Evolutionary conservation across 371 early-diverging fungal genomes (phyloP).

Genomic region (Mortierella sp.): DNA sequence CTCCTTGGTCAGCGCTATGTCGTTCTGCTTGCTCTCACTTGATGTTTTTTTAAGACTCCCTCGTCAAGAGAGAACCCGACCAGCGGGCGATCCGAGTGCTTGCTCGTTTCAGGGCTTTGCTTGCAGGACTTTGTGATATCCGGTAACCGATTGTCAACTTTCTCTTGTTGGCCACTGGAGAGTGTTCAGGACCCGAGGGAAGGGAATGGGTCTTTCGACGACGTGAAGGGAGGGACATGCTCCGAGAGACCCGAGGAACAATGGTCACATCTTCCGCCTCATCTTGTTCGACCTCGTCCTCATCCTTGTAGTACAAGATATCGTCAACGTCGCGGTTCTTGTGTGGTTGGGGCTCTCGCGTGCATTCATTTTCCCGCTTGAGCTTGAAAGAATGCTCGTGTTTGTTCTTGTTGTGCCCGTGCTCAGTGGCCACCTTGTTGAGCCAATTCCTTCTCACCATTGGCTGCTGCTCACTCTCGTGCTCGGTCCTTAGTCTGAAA

Average conservation of each 20-base stretch:
- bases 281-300: not conserved
- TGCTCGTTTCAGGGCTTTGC: conserved; percentile 45
- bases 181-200: not conserved
- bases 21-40: too few relatives aligned
- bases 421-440: too few relatives aligned
- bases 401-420: too few relatives aligned
- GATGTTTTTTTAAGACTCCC: conserved; percentile 21
- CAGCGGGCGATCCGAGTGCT: conserved; percentile 38
- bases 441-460: too few relatives aligned
- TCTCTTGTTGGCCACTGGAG: conserved; percentile 16
- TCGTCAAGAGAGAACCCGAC: conserved; percentile 30
- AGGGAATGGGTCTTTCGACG: not conserved
- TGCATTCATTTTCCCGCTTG: too few relatives aligned
- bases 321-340: not conserved
- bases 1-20: too few relatives aligned
- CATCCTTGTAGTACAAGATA: not conserved
- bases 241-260: conserved; percentile 3
- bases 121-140: conserved; percentile 35
- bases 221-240: conserved; percentile 16
- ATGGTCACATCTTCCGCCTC: not conserved
- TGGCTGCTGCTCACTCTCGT: too few relatives aligned
- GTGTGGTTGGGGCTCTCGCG: not conserved
- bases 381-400: too few relatives aligned
- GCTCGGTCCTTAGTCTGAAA: too few relatives aligned
- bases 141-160: conserved; percentile 28